Evolutionary conservation across 2,329 filamentous ascomycete species (phyloP).

Genomic region (Colletotrichum sp.): DNA sequence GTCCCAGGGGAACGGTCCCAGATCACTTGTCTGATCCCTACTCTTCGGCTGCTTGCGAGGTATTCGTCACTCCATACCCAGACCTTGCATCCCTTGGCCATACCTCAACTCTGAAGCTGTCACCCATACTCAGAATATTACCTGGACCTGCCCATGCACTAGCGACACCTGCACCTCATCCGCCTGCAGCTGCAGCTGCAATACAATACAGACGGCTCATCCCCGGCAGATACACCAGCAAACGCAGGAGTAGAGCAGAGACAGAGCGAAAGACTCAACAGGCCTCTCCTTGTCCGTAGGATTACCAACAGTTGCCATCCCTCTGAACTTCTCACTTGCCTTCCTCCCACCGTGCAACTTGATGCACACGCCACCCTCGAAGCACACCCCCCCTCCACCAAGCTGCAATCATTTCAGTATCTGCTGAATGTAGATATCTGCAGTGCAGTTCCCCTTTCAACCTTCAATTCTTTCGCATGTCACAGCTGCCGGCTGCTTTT

Average conservation of each 20-base stretch:
- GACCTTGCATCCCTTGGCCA: slow-evolving; percentile 2
- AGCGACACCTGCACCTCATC: neutral
- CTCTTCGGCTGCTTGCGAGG: slow-evolving; percentile 19
- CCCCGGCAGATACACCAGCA: neutral
- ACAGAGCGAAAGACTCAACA: neutral
- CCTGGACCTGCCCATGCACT: neutral
- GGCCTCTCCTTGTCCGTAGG: neutral
- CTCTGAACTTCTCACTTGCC: neutral
- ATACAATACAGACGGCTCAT: neutral
- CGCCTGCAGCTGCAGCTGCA: neutral
- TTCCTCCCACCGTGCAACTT: neutral
- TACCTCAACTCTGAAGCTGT: neutral
- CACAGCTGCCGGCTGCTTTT: neutral
- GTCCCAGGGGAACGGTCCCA: slow-evolving; percentile 1
- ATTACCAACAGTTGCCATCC: neutral
- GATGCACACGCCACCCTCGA: slow-evolving; percentile 3
- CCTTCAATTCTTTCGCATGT: neutral
- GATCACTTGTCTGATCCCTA: slow-evolving; percentile 12
- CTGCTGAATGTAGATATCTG: slow-evolving; percentile 18
- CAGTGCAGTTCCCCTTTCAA: neutral
- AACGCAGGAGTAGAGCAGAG: neutral
- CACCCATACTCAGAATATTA: neutral
- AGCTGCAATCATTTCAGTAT: neutral
- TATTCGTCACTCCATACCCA: neutral
- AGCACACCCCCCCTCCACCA: neutral